Evolutionary conservation across 768 basidiomycete genomes (phyloP), one percentile per base, ranked within the genome.

Genomic region (Chiua virens): DNA sequence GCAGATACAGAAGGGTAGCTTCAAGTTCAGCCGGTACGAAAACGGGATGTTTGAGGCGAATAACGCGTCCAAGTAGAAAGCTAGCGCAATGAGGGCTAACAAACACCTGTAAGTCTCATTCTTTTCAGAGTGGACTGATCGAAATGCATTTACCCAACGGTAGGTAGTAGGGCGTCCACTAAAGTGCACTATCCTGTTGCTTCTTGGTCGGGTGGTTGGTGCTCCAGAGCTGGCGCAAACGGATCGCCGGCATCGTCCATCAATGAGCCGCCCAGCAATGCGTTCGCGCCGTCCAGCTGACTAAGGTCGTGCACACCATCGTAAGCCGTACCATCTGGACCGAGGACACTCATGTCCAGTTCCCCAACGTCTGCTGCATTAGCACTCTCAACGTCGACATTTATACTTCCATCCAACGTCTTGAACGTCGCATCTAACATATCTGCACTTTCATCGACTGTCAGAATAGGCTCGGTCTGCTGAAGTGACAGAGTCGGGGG

Each of bases 311-410:
- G 77, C 15, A 68, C 69, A 30, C 62, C 67, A 55, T 85, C 85
- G 40, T 83, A 77, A 9, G 75, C 71, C 46, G 85, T 69, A 5
- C 81, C 85, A 63, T 87, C 87, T 4, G 87, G 81, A 14, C 79
- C 87, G 32, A 90, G 75, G 21, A 70, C 73, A 17, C 81, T 74
- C 62, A 90, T 82, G 54, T 87, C 84, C 66, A 91, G 66, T 45
- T 74, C 77, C 45, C 80, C 78, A 15, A 72, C 75, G 39, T 63
- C 65, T 18, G 70, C 70, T 44, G 59, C 52, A 37, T 67, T 62
- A 39, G 52, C 47, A 25, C 21, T 54, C 36, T 68, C 69, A 44
- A 73, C 71, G 35, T 72, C 74, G 15, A 74, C 71, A 37, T 70
- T 74, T 60, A 83, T 73, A 44, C 61, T 67, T 22, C 65, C 71